phyloP scores from a whole-genome alignment of 257 asterid species.

The Solanum boliviense region DNA sequence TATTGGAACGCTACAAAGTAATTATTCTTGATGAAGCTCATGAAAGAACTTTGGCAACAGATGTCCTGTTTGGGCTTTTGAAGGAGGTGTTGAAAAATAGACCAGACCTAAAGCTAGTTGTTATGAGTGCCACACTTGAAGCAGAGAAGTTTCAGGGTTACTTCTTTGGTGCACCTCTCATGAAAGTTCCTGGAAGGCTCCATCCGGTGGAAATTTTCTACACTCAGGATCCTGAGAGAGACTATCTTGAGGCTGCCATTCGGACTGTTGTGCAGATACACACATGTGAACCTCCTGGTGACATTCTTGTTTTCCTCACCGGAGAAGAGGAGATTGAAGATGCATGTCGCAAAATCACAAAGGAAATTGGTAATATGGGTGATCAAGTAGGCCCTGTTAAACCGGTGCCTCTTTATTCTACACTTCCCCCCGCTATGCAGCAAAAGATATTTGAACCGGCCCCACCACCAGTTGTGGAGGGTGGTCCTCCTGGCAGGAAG shows the following conservation, averaged over 20 bases:
- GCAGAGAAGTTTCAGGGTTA: slow-evolving; percentile 95
- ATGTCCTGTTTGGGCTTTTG: slow-evolving; percentile 89
- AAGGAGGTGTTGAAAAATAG: slow-evolving; percentile 84
- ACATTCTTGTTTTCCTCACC: slow-evolving; percentile 90
- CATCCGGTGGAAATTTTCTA: slow-evolving; percentile 92
- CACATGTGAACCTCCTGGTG: slow-evolving; percentile 76
- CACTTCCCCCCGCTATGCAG: slow-evolving; percentile 98
- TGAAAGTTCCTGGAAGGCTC: slow-evolving; percentile 98
- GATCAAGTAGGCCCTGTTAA: slow-evolving; percentile 88
- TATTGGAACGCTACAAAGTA: slow-evolving; percentile 85
- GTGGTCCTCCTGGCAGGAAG: slow-evolving; percentile 95
- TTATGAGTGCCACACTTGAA: slow-evolving; percentile 99
- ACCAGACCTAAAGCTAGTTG: slow-evolving; percentile 78
- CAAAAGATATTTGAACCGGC: slow-evolving; percentile 96
- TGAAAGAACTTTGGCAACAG: slow-evolving; percentile 94
- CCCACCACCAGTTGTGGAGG: slow-evolving; percentile 81
- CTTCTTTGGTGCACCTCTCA: slow-evolving; percentile 78
- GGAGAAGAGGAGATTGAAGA: slow-evolving; percentile 99
- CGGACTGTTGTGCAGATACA: slow-evolving; percentile 93
- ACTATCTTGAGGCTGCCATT: slow-evolving; percentile 92
- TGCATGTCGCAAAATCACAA: slow-evolving; percentile 73
- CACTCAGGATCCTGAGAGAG: slow-evolving; percentile 92
- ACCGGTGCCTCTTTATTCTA: slow-evolving; percentile 83
- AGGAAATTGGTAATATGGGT: slow-evolving; percentile 71
- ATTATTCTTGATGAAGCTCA: slow-evolving; percentile 98